These are phyloP conservation scores for Sarcodon aspratus DNA, from an alignment of 768 basidiomycete genomes.

Conservation along the genomic window DNA sequence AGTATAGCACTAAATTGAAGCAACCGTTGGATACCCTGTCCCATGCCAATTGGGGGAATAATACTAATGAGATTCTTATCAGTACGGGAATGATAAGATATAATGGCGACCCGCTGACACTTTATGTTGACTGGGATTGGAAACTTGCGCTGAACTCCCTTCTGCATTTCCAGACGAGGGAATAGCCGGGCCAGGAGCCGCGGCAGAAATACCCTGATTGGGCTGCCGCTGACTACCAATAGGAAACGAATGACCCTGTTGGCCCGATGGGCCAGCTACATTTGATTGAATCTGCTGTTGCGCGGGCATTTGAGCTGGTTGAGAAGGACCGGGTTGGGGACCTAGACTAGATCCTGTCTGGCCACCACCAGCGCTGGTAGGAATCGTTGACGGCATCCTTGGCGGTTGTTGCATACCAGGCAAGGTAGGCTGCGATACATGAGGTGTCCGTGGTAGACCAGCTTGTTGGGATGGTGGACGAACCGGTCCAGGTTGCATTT, in stretches of 20 bases:
- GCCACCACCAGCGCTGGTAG: conserved; percentile 1
- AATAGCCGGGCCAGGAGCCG: not conserved
- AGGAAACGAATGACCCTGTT: not conserved
- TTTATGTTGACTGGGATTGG: too few relatives aligned
- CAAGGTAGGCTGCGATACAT: conserved; percentile 22
- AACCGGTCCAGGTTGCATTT: conserved; percentile 12
- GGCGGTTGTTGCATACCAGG: conserved; percentile 12
- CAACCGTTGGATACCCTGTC: conserved; percentile 55
- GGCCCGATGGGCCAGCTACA: not conserved
- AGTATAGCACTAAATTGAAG: conserved; percentile 63
- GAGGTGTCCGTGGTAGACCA: conserved; percentile 37
- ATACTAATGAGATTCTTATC: too few relatives aligned
- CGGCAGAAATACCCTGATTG: not conserved
- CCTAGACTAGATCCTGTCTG: too few relatives aligned
- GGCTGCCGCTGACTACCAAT: not conserved
- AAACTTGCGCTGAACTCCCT: not conserved
- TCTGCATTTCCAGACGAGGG: not conserved
- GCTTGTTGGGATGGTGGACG: conserved; percentile 32
- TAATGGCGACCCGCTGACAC: too few relatives aligned
- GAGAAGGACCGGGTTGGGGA: conserved; percentile 13
- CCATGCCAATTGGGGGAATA: conserved; percentile 13
- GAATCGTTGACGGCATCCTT: conserved; percentile 10
- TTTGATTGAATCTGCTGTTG: conserved; percentile 9
- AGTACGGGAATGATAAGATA: too few relatives aligned
- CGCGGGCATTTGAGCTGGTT: conserved; percentile 15